These are phyloP conservation scores for Ceratobasidium sp. DNA, from an alignment of 1,284 basidiomycete species.

Conservation along the genomic window DNA sequence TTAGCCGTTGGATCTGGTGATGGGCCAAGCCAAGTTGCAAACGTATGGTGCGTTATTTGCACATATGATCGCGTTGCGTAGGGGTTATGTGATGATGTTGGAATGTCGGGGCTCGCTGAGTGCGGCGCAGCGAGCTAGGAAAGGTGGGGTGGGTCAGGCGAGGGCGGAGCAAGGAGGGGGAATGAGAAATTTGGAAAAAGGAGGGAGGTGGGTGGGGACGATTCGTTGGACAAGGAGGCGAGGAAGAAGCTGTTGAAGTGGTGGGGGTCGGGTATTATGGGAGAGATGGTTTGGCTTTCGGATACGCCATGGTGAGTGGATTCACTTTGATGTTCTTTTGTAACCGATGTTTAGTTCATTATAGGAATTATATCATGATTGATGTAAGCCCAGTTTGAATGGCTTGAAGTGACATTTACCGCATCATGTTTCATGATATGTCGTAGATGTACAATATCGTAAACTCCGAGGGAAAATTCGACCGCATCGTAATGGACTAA, in stretches of 20 bases:
- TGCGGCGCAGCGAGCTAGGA: slow-evolving; percentile 84
- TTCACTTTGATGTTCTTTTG: too few relatives aligned
- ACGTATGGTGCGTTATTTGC: too few relatives aligned
- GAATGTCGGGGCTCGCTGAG: slow-evolving; percentile 87
- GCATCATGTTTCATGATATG: background rate
- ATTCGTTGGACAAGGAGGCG: slow-evolving; percentile 53
- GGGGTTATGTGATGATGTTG: slow-evolving; percentile 84
- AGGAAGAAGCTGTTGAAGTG: slow-evolving; percentile 76
- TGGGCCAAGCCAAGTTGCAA: too few relatives aligned
- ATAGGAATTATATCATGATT: slow-evolving; percentile 81
- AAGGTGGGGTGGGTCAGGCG: slow-evolving; percentile 87
- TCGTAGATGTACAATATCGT: slow-evolving; percentile 86
- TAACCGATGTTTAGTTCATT: too few relatives aligned
- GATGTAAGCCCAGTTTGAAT: slow-evolving; percentile 64
- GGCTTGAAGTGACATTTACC: background rate
- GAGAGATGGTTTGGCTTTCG: slow-evolving; percentile 92
- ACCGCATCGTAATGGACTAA: slow-evolving; percentile 54
- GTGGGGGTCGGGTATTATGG: slow-evolving; percentile 86
- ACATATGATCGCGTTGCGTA: slow-evolving; percentile 64
- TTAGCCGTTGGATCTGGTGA: too few relatives aligned
- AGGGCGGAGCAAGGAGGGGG: slow-evolving; percentile 84
- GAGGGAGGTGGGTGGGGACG: slow-evolving; percentile 58
- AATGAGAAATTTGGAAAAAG: slow-evolving; percentile 48
- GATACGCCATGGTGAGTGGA: slow-evolving; percentile 71
- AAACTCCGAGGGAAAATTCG: slow-evolving; percentile 73